Evolutionary conservation across 2,329 filamentous ascomycete species (phyloP).

Genomic region (Ramularia endophylla): DNA sequence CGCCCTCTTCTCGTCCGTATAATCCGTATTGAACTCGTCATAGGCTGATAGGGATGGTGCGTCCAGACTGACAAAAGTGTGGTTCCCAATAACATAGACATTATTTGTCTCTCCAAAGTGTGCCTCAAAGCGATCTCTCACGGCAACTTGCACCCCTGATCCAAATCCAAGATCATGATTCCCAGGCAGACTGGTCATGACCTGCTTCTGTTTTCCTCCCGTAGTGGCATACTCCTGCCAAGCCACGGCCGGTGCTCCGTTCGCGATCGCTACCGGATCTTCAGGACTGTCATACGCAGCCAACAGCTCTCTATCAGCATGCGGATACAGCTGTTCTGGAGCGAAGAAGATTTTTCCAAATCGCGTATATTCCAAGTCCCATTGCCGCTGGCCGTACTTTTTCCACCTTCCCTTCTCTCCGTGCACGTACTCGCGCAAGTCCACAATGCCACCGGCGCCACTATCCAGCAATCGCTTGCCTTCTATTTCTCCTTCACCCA

Average conservation of each 20-base stretch:
- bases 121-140: conserved; percentile 75
- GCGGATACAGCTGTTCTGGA: conserved; percentile 28
- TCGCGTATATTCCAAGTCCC: conserved; percentile 78
- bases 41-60: conserved; percentile 78
- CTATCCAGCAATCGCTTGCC: conserved; percentile 17
- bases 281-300: conserved; percentile 19
- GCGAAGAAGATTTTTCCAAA: conserved; percentile 80
- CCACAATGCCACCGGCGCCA: conserved; percentile 9
- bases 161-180: conserved; percentile 96
- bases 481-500: conserved; percentile 16
- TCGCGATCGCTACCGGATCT: conserved; percentile 20
- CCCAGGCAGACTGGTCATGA: conserved; percentile 81
- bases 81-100: conserved; percentile 87
- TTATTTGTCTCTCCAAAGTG: conserved; percentile 91
- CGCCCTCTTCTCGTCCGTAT: conserved; percentile 39
- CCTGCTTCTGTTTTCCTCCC: conserved; percentile 64
- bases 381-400: conserved; percentile 74
- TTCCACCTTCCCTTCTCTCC: conserved; percentile 44
- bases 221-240: conserved; percentile 50
- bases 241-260: conserved; percentile 52
- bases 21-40: conserved; percentile 50
- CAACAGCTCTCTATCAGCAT: conserved; percentile 15
- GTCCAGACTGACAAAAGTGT: conserved; percentile 90
- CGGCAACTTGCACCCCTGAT: conserved; percentile 70
- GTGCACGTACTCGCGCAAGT: conserved; percentile 24